Evolutionary conservation across 371 early-diverging fungal species (phyloP), one percentile per base, ranked within the genome.

Genomic region (Mortierella sp.): DNA sequence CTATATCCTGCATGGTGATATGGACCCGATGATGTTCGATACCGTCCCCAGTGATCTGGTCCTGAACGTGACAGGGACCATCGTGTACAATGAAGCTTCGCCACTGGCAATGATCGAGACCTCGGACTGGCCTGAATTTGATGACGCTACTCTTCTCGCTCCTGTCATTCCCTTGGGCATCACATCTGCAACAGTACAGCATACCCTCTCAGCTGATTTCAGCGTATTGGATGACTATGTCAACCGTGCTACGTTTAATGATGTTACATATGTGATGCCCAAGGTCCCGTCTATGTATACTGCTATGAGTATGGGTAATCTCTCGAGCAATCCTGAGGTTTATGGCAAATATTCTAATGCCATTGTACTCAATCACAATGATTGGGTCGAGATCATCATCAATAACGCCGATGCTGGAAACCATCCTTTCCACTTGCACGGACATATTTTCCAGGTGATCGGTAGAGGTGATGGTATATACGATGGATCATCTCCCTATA

Each of bases 391-490:
- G 32, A 40, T 75, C n/a, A 47, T 73, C n/a, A 19, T 95, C 64
- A 89, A 88, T 79, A 95, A 93, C 70, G 75, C 83, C 13, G 90
- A 90, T 35, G 66, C 49, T 22, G 86, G 86, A 45, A 61, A 26
- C 32, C 93, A 93, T 71, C 93, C 93, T 51, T 92, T 93, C 87
- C 94, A 93, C 82, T 77, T 94, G 31, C 94, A 94, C 74, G 95
- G 95, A 15, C 93, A 95, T 75, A 76, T 78, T 29, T 95, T 95
- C 86, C 91, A 92, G 63, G 72, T 95, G n/a, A 84, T 93, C 35
- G 89, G 84, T 23, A 87, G 86, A 57, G 54, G 66, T 17, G 62
- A 61, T 28, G 72, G 65, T 32, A 59, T 63, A 23, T 85, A 81
- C 37, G 72, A 75, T 13, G 77, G 66, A 15, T 64, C 68, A 2